Evolutionary conservation across 345 rosid species (phyloP).

Genomic region (Erysimum cheiranthoides): DNA sequence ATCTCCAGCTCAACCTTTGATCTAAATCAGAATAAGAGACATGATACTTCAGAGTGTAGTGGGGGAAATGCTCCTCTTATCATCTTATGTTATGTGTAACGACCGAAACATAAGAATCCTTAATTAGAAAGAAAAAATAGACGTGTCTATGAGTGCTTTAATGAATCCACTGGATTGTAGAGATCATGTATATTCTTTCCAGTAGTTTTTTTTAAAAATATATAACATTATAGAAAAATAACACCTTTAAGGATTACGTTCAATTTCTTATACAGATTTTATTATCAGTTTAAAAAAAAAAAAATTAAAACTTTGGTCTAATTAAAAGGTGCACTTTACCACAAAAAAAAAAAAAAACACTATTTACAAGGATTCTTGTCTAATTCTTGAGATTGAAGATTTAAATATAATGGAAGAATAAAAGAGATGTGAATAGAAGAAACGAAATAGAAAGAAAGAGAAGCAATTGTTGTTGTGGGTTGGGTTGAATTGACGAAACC

Average conservation of each 20-base stretch:
- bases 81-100: not conserved
- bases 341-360: not conserved
- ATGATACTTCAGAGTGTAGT: not conserved
- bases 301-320: not conserved
- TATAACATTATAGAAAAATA: not conserved
- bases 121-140: not conserved
- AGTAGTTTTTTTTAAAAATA: not conserved
- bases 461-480: conserved; percentile 1
- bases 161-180: not conserved
- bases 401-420: not conserved
- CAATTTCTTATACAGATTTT: not conserved
- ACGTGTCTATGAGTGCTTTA: not conserved
- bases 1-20: not conserved
- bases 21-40: not conserved
- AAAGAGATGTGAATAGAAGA: conserved; percentile 9
- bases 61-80: not conserved
- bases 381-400: not conserved
- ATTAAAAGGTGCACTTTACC: not conserved
- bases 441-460: not conserved
- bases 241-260: not conserved
- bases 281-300: no score
- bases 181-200: not conserved
- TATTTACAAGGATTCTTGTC: not conserved
- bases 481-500: conserved; percentile 15
- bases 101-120: not conserved